phyloP scores from a whole-genome alignment of 2,329 filamentous ascomycete species.

The Ascochyta rabiei region DNA sequence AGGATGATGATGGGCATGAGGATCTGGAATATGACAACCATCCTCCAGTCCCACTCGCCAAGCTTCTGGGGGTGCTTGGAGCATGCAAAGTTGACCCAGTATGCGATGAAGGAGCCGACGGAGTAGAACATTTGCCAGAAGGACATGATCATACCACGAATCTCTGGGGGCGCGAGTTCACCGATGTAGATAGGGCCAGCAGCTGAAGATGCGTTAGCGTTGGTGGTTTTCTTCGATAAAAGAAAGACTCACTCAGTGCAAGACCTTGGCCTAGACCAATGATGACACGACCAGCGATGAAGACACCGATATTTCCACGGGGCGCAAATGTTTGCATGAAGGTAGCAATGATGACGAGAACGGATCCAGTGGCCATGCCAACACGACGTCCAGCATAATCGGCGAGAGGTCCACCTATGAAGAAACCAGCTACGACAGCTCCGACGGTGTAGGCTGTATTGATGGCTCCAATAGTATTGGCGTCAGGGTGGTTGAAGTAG shows the following conservation, averaged over 20 bases:
- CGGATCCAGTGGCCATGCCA: slow-evolving; percentile 69
- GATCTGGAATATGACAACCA: slow-evolving; percentile 75
- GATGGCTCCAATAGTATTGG: slow-evolving; percentile 60
- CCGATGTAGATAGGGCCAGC: slow-evolving; percentile 74
- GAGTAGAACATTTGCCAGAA: slow-evolving; percentile 73
- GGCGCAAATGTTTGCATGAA: slow-evolving; percentile 72
- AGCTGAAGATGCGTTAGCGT: slow-evolving; percentile 48
- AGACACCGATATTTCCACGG: slow-evolving; percentile 63
- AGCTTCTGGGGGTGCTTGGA: slow-evolving; percentile 60
- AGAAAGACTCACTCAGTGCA: slow-evolving; percentile 60
- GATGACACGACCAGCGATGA: slow-evolving; percentile 71
- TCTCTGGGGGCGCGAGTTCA: slow-evolving; percentile 68
- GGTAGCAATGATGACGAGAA: slow-evolving; percentile 70
- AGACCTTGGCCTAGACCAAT: slow-evolving; percentile 74
- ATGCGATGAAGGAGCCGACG: slow-evolving; percentile 68
- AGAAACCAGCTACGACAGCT: slow-evolving; percentile 72
- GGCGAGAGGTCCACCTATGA: slow-evolving; percentile 68
- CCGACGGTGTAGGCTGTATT: slow-evolving; percentile 75
- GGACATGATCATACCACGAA: slow-evolving; percentile 71
- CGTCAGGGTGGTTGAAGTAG: slow-evolving; percentile 62
- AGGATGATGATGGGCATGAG: slow-evolving; percentile 70
- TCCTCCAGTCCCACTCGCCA: slow-evolving; percentile 75
- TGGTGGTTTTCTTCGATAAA: neutral
- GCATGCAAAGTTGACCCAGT: slow-evolving; percentile 69
- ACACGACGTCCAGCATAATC: slow-evolving; percentile 67